A percentile compares a stretch with the other conserved stretches of the same genome.
These are phyloP conservation scores for Xylariaceae sp. DNA, from an alignment of 2,329 filamentous ascomycete genomes.

Conservation along the genomic window DNA sequence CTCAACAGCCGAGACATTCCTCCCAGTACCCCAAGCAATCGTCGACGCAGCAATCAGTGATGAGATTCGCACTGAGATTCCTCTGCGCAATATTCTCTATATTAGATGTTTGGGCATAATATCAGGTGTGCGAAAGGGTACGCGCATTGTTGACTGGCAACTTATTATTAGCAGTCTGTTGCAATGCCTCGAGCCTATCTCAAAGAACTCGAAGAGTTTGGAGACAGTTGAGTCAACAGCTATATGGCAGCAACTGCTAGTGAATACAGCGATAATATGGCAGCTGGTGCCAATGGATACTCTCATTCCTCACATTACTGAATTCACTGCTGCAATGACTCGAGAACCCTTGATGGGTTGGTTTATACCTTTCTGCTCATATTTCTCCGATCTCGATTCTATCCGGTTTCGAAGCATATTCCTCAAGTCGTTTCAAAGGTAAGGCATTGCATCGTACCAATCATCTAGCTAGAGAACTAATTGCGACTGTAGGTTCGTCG, in stretches of 20 bases:
- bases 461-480: slow-evolving; percentile 35
- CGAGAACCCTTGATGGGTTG: slow-evolving; percentile 70
- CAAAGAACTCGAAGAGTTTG: slow-evolving; percentile 48
- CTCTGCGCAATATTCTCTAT: slow-evolving; percentile 55
- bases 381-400: slow-evolving; percentile 75
- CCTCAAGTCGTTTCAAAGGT: slow-evolving; percentile 81
- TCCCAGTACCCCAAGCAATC: slow-evolving; percentile 69
- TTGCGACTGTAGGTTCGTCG: slow-evolving; percentile 69
- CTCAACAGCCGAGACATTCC: slow-evolving; percentile 75
- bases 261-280: slow-evolving; percentile 70
- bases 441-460: slow-evolving; percentile 35
- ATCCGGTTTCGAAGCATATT: slow-evolving; percentile 81
- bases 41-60: slow-evolving; percentile 56
- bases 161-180: slow-evolving; percentile 64
- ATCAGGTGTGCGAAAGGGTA: slow-evolving; percentile 82
- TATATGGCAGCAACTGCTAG: slow-evolving; percentile 65
- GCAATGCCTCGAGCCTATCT: slow-evolving; percentile 57
- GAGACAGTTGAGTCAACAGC: slow-evolving; percentile 42
- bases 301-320: slow-evolving; percentile 72
- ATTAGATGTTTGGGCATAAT: slow-evolving; percentile 70
- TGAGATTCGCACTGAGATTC: slow-evolving; percentile 41
- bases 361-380: slow-evolving; percentile 87
- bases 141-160: slow-evolving; percentile 76
- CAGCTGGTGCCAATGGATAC: slow-evolving; percentile 81
- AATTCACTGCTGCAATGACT: slow-evolving; percentile 70